Conservation (phyloP, 2,329 filamentous ascomycete species). For the Penicillium corylophilum region DNA sequence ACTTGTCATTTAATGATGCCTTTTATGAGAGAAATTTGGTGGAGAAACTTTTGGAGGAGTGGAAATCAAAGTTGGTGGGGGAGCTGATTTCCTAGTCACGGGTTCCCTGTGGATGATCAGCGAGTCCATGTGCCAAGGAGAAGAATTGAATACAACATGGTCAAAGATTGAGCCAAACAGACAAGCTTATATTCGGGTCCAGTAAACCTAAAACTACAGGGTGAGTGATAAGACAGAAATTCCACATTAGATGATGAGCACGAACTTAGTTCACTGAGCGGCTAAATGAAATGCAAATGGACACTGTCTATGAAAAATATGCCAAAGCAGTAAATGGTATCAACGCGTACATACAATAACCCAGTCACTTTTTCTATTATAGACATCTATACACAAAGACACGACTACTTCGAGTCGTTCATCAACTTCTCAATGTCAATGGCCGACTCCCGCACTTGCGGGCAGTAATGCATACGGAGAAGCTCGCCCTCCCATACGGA, state of each 20-base stretch:
- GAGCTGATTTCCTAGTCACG: too few species aligned
- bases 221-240: not conserved
- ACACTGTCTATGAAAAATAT: not conserved
- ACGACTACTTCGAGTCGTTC: constrained; percentile 29
- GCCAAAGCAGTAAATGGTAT: not conserved
- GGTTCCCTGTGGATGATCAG: too few species aligned
- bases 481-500: constrained; percentile 95
- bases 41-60: too few species aligned
- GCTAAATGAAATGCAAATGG: not conserved
- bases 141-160: too few species aligned
- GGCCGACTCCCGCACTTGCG: constrained; percentile 75
- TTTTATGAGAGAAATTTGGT: too few species aligned
- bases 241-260: not conserved
- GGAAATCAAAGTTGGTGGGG: too few species aligned
- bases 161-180: too few species aligned
- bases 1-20: too few species aligned
- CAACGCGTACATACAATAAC: not conserved
- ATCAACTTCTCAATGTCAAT: constrained; percentile 68
- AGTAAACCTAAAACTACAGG: too few species aligned
- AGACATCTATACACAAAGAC: constrained; percentile 14
- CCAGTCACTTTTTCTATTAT: not conserved
- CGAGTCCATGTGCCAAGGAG: too few species aligned
- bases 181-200: too few species aligned
- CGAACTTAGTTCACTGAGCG: not conserved
- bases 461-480: constrained; percentile 79